phyloP scores from a whole-genome alignment of 345 rosid genomes.

The Hibiscus trionum region DNA sequence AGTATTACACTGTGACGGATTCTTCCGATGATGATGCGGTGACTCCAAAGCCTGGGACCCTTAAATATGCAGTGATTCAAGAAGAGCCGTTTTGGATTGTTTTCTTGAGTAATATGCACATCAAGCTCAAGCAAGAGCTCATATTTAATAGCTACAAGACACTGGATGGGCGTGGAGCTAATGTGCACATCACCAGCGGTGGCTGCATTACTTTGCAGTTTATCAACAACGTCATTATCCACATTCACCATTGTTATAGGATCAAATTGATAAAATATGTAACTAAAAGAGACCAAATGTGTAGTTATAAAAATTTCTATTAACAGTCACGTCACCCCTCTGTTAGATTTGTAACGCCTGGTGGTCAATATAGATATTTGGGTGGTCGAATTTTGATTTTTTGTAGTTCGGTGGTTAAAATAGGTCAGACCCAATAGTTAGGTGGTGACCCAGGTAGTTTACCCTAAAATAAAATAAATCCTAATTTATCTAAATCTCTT shows the following conservation, averaged over 20 bases:
- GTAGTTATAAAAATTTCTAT: no score
- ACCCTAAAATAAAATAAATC: no score
- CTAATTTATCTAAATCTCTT: no score
- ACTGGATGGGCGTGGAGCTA: slow-evolving; percentile 91
- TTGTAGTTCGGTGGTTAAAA: no score
- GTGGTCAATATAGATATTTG: no score
- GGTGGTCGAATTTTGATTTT: no score
- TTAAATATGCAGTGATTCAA: slow-evolving; percentile 90
- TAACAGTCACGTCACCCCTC: no score
- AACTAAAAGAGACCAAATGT: no score
- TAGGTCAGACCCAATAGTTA: no score
- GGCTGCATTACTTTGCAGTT: slow-evolving; percentile 95
- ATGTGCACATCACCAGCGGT: slow-evolving; percentile 83
- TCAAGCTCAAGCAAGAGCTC: slow-evolving; percentile 69
- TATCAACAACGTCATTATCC: slow-evolving; percentile 77
- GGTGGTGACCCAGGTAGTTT: no score
- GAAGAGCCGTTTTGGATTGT: slow-evolving; percentile 88
- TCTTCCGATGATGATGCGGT: slow-evolving; percentile 83
- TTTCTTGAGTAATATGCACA: slow-evolving; percentile 79
- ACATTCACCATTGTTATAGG: slow-evolving; percentile 68
- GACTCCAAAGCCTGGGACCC: slow-evolving; percentile 75
- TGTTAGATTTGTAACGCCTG: no score
- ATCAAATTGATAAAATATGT: no score
- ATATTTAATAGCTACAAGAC: slow-evolving; percentile 95
- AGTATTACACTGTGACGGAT: slow-evolving; percentile 79